Evolutionary conservation across 1,139 yeast genomes (phyloP), one percentile per base, ranked within the genome.

Genomic region (Debaryomyces coudertii): DNA sequence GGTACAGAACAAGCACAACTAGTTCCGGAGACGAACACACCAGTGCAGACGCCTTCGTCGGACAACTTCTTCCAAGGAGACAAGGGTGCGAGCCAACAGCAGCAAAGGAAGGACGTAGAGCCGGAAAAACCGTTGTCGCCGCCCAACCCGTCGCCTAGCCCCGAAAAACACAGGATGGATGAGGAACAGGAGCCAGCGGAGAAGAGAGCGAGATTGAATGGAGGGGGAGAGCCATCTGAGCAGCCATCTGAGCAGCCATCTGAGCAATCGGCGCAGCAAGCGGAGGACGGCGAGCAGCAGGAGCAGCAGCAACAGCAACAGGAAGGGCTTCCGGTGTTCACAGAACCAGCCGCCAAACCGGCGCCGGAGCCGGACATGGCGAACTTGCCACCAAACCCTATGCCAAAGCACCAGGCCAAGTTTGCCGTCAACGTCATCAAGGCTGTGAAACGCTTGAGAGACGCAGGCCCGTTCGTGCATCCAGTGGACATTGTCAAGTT

Each of bases 401-500:
- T 92, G 54, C 96, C 98, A 15, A 79, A 83, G 49, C 97, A 92
- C 65, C 98, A 93, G 68, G 76, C 79, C 54, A 85, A 85, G 61
- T 85, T 82, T 62, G 88, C 87, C 1, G 53, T 77, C 27, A 84
- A 84, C 59, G 76, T 87, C 2, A 76, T 87, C 42, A 86, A 85
- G 60, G 93, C 96, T 14, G 85, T 95, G 47, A 90, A 89, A 65
- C 75, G 98, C 53, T 77, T 92, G 58, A 89, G 92, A 66, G 99
- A 95, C 68, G 96, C 98, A 1, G 83, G 77, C 22, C 99, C 99
- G 2, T 93, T 93, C 63, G 61, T 89, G 42, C 82, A 76, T 46
- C 99, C 99, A 0, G 99, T 93, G 34, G 98, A 93, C 62, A 87
- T 81, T 3, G 85, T 88, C 45, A 90, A 89, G 62, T 79, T 90